Conservation (phyloP, 2,329 filamentous ascomycete genomes). For the Hypocreales sp. region DNA sequence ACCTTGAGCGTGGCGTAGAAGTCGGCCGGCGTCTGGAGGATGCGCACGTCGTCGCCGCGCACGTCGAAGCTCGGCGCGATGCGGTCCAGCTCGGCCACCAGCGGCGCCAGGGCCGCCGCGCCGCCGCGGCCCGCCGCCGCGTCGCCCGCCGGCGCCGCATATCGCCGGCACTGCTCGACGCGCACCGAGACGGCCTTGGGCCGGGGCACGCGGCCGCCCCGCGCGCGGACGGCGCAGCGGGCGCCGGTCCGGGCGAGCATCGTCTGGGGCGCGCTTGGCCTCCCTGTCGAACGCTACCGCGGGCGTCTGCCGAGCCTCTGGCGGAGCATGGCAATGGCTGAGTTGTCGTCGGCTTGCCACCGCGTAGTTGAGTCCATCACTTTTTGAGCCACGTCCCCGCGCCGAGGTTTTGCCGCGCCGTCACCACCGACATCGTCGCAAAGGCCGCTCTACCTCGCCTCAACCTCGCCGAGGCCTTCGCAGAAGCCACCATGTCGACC, state of each 20-base stretch:
- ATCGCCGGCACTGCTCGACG: constrained; percentile 23
- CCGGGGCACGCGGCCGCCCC: constrained; percentile 3
- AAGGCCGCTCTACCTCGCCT: too few species aligned
- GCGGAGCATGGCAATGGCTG: too few species aligned
- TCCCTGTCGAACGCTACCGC: too few species aligned
- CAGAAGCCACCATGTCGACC: constrained; percentile 92
- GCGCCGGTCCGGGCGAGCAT: constrained; percentile 21
- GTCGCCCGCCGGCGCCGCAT: constrained; percentile 18
- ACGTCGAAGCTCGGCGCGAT: constrained; percentile 87
- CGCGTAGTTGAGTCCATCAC: too few species aligned
- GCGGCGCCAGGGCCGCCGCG: constrained; percentile 31
- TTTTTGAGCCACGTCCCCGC: too few species aligned
- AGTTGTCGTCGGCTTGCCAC: not conserved
- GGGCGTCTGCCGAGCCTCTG: too few species aligned
- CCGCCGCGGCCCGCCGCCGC: constrained; percentile 10
- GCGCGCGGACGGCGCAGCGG: constrained; percentile 13
- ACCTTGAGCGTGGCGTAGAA: constrained; percentile 91
- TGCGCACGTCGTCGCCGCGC: constrained; percentile 60
- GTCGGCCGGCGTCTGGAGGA: constrained; percentile 66
- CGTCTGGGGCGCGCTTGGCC: too few species aligned
- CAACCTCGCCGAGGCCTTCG: too few species aligned
- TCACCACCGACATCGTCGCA: too few species aligned
- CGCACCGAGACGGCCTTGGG: constrained; percentile 9
- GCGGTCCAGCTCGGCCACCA: constrained; percentile 63
- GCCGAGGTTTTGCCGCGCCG: constrained; percentile 18